Evolutionary conservation across 2,329 filamentous ascomycete species (phyloP).

Genomic region (Amylocarpus encephaloides): DNA sequence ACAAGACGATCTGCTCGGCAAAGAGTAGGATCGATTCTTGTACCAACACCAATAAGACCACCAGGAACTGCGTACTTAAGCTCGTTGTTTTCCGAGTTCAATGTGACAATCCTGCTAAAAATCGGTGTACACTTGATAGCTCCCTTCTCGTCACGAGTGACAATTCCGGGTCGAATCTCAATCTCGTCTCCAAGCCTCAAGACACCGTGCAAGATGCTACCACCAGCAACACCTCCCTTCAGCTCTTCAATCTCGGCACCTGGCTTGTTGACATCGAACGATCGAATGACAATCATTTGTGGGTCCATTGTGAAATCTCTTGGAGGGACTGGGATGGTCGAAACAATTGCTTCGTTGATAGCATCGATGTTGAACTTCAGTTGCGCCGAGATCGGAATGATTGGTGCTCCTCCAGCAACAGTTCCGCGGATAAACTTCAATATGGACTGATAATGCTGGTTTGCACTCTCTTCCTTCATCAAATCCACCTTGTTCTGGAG

Average conservation of each 20-base stretch:
- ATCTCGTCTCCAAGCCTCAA: slow-evolving; percentile 97
- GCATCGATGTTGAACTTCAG: slow-evolving; percentile 99
- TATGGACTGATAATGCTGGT: slow-evolving; percentile 93
- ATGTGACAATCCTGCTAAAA: slow-evolving; percentile 86
- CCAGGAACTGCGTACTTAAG: slow-evolving; percentile 97
- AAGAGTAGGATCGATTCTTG: slow-evolving; percentile 91
- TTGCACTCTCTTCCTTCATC: slow-evolving; percentile 91
- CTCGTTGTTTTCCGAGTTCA: slow-evolving; percentile 97
- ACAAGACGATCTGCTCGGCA: slow-evolving; percentile 99
- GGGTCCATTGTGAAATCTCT: slow-evolving; percentile 88
- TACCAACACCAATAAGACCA: slow-evolving; percentile 96
- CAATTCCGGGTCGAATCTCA: slow-evolving; percentile 97
- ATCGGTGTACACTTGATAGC: slow-evolving; percentile 96
- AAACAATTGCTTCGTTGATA: slow-evolving; percentile 92
- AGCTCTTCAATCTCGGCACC: slow-evolving; percentile 97
- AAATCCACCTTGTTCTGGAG: slow-evolving; percentile 99
- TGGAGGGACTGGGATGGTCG: slow-evolving; percentile 85
- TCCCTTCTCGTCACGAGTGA: slow-evolving; percentile 88
- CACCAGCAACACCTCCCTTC: slow-evolving; percentile 97
- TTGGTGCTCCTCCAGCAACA: slow-evolving; percentile 86
- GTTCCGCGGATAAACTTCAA: slow-evolving; percentile 98
- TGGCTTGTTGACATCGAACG: slow-evolving; percentile 99
- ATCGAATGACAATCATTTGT: slow-evolving; percentile 99
- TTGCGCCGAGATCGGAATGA: slow-evolving; percentile 96
- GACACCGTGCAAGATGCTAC: slow-evolving; percentile 92